Evolutionary conservation across 176 grass and related monocot species (phyloP).

Genomic region (Lolium perenne): DNA sequence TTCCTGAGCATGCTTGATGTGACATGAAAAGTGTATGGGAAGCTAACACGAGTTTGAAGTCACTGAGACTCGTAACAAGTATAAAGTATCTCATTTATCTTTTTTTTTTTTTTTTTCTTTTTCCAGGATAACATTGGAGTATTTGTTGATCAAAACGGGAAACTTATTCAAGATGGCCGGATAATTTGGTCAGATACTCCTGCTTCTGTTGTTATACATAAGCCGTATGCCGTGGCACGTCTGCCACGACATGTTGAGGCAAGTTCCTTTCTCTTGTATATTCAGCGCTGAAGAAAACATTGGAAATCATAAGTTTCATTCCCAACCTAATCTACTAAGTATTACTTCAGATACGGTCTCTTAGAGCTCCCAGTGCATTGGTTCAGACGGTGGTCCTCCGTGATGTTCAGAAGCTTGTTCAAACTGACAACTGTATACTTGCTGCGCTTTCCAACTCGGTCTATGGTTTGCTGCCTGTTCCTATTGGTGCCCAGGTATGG

Average conservation of each 20-base stretch:
- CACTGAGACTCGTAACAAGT: neutral
- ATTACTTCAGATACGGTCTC: conserved; percentile 85
- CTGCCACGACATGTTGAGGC: conserved; percentile 84
- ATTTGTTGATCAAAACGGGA: conserved; percentile 99
- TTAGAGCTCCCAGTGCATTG: conserved; percentile 85
- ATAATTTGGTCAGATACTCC: conserved; percentile 97
- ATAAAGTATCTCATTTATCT: conserved; percentile 13
- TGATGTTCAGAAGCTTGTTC: conserved; percentile 89
- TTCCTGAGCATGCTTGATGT: conserved; percentile 1
- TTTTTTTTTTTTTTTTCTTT: conserved; percentile 24
- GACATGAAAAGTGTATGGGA: conserved; percentile 16
- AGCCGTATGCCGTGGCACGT: conserved; percentile 83
- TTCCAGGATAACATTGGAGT: conserved; percentile 95
- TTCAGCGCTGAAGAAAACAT: conserved; percentile 12
- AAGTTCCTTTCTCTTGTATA: conserved; percentile 33
- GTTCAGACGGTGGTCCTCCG: conserved; percentile 87
- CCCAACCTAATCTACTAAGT: conserved; percentile 22
- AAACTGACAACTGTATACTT: conserved; percentile 89
- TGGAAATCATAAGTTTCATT: neutral
- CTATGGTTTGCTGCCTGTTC: conserved; percentile 85
- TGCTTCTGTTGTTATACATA: conserved; percentile 77
- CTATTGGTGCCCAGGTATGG: conserved; percentile 94
- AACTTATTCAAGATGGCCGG: conserved; percentile 91
- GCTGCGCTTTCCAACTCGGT: conserved; percentile 71
- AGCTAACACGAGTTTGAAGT: conserved; percentile 2